phyloP scores from a whole-genome alignment of 2,329 filamentous ascomycete genomes.

The Chaetothyriales sp. region DNA sequence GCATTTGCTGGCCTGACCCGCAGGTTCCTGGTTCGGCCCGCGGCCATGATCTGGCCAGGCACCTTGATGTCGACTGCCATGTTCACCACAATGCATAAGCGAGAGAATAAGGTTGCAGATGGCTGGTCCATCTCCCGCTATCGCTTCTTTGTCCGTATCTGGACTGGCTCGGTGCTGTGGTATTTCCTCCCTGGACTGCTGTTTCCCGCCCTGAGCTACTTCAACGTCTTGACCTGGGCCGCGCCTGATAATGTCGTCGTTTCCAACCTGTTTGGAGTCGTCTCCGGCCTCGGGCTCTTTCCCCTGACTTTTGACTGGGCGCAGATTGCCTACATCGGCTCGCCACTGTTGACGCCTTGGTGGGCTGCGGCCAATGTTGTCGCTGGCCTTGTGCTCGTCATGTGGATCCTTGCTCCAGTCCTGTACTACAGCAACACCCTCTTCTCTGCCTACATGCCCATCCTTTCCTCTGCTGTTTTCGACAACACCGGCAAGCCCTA shows the following conservation, averaged over 20 bases:
- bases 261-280: conserved; percentile 71
- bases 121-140: conserved; percentile 72
- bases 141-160: conserved; percentile 68
- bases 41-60: conserved; percentile 82
- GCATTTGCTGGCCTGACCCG: conserved; percentile 70
- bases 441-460: conserved; percentile 73
- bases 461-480: conserved; percentile 69
- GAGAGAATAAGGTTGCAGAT: conserved; percentile 65
- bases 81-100: conserved; percentile 74
- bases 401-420: conserved; percentile 70
- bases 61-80: conserved; percentile 79
- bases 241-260: conserved; percentile 73
- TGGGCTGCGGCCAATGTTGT: conserved; percentile 78
- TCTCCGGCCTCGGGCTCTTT: conserved; percentile 70
- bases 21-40: conserved; percentile 67
- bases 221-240: conserved; percentile 79
- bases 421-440: conserved; percentile 63
- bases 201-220: conserved; percentile 73
- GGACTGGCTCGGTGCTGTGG: conserved; percentile 56
- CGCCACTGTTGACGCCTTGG: conserved; percentile 67
- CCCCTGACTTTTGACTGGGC: conserved; percentile 86
- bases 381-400: conserved; percentile 62
- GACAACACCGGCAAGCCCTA: conserved; percentile 71
- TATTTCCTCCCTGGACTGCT: conserved; percentile 75
- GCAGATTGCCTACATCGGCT: conserved; percentile 76